Base-by-base conservation (phyloP, 2,329 filamentous ascomycete genomes). In the Leptosphaerulina australis region DNA sequence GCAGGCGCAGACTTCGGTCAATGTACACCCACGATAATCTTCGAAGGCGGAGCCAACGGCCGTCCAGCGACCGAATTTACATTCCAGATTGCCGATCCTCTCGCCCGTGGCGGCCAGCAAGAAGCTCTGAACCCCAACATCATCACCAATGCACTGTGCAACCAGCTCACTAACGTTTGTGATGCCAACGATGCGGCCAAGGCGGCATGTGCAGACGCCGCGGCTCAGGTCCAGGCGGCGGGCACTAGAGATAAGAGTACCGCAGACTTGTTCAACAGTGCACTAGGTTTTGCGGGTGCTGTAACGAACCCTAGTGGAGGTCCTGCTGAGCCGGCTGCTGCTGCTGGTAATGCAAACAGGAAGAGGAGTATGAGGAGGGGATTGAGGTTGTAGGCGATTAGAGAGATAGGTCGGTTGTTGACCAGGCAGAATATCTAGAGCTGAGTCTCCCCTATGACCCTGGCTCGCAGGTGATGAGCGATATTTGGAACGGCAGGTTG, bases 111-210 rank as follows among this genome's bases (percentile, higher is more conserved):
- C 65, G 82, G 81, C 41, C 85, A 88, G 72, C 73, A 84, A 62
- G 86, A 88, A 67, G 85, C 85, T 7, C 77, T 88, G 35, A 88
- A 88, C 81, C 85, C 85, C 48, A 82, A 83, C 76, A 88, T 88
- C 77, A 88, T 88, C 77, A 87, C 84, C 68, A 88, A 87, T 79
- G 81, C 84, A 54, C 84, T 88, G 69, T 85, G 83, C 72, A 85
- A 88, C 71, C 84, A 88, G 75, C 79, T 88, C 50, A 79, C 72
- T 66, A 88, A 87, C 73, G 83, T 85, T 28, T 88, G 86, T 73
- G 74, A 76, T 29, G 85, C 85, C 44, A 85, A 84, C 65, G 77
- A 75, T 20, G 84, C 82, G 3, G 86, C 84, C 44, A 77, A 81
- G 58, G 67, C 77, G 10, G 77, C 78, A 4, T 86, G 82, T 70